These are phyloP conservation scores for Botrytis medusae DNA, from an alignment of 2,329 filamentous ascomycete species.

Conservation along the genomic window DNA sequence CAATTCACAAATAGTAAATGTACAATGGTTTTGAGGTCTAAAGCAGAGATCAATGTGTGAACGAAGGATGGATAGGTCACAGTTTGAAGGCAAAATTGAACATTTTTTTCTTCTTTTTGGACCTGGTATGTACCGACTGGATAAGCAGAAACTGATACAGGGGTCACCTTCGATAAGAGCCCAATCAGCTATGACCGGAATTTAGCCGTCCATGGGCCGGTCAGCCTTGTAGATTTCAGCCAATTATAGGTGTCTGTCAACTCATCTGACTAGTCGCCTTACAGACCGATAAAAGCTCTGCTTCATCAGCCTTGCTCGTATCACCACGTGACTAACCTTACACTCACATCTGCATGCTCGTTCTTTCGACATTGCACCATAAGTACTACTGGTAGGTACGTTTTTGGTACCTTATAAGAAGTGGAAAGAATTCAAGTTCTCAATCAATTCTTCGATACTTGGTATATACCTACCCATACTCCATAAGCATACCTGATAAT, in stretches of 20 bases:
- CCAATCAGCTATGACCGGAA: neutral
- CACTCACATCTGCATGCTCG: neutral
- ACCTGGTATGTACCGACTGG: neutral
- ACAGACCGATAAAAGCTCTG: neutral
- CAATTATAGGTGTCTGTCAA: neutral
- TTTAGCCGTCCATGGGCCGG: neutral
- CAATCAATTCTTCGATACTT: neutral
- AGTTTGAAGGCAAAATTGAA: conserved; percentile 11
- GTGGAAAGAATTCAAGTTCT: neutral
- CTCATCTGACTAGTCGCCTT: neutral
- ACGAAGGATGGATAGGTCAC: neutral
- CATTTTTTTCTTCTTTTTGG: neutral
- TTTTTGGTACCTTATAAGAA: neutral
- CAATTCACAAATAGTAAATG: neutral
- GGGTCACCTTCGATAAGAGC: neutral
- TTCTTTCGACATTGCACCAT: neutral
- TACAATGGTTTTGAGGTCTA: neutral
- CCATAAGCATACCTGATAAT: neutral
- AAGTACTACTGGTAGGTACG: neutral
- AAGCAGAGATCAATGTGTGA: neutral
- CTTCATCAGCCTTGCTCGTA: neutral
- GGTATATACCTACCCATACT: neutral
- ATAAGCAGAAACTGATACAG: neutral
- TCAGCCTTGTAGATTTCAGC: neutral
- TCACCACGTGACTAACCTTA: neutral